These are phyloP conservation scores for Avicennia marina DNA, from an alignment of 257 asterid species.

Conservation along the genomic window DNA sequence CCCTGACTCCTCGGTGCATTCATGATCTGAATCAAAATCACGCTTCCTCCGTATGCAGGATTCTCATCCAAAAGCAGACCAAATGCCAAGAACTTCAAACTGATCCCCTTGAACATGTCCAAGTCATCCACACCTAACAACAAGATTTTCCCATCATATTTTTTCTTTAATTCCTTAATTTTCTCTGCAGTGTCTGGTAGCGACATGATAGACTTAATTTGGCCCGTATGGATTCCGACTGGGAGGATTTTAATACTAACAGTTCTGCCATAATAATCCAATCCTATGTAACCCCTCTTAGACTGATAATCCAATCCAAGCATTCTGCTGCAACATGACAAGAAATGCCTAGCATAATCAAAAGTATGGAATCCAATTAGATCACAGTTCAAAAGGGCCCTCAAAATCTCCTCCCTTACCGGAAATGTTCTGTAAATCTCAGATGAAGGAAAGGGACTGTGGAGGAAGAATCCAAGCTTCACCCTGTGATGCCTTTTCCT, in stretches of 20 bases:
- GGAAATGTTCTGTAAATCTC: constrained; percentile 83
- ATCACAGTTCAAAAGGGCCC: constrained; percentile 79
- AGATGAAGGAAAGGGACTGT: constrained; percentile 76
- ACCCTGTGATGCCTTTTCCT: constrained; percentile 60
- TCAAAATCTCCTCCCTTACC: constrained; percentile 81
- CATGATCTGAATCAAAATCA: constrained; percentile 71
- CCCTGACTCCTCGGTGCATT: constrained; percentile 79
- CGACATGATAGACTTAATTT: constrained; percentile 43
- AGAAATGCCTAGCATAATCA: constrained; percentile 91
- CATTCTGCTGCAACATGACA: constrained; percentile 91
- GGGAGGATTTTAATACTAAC: constrained; percentile 76
- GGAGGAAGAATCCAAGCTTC: constrained; percentile 78
- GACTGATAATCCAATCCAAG: constrained; percentile 84
- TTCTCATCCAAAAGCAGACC: constrained; percentile 52
- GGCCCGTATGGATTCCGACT: constrained; percentile 73
- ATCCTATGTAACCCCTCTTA: constrained; percentile 81
- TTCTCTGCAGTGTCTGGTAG: constrained; percentile 34
- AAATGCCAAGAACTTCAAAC: constrained; percentile 66
- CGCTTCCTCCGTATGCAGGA: constrained; percentile 44
- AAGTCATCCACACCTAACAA: constrained; percentile 81
- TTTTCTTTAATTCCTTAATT: constrained; percentile 36
- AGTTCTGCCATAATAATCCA: constrained; percentile 84
- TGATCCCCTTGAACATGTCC: constrained; percentile 87
- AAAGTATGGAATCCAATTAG: constrained; percentile 86
- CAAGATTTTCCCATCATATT: constrained; percentile 44